Conservation (phyloP, 1,139 yeast species). For the Pichia sp. region DNA sequence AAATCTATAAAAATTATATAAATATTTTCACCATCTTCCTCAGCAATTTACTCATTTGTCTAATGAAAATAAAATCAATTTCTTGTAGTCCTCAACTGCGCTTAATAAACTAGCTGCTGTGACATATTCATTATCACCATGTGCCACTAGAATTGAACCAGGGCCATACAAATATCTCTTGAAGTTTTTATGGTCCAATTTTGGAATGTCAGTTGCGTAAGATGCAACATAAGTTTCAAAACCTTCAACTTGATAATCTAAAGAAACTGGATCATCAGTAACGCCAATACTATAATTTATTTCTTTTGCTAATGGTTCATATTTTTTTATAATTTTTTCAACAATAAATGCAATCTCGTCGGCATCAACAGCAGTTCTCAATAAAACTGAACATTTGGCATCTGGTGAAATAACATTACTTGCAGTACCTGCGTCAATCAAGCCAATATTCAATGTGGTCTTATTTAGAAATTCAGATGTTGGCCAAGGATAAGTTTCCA, state of each 20-base stretch:
- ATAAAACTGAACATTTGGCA: slow-evolving; percentile 44
- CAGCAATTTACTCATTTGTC: background rate
- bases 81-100: slow-evolving; percentile 54
- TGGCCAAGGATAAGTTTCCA: slow-evolving; percentile 39
- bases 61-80: slow-evolving; percentile 32
- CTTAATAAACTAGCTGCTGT: slow-evolving; percentile 43
- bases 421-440: slow-evolving; percentile 55
- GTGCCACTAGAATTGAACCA: slow-evolving; percentile 62
- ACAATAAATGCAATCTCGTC: slow-evolving; percentile 36
- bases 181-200: slow-evolving; percentile 35
- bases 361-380: slow-evolving; percentile 50
- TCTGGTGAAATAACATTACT: slow-evolving; percentile 58
- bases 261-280: slow-evolving; percentile 37
- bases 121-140: slow-evolving; percentile 54
- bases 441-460: slow-evolving; percentile 57
- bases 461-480: slow-evolving; percentile 49
- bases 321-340: slow-evolving; percentile 30
- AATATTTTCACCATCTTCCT: background rate
- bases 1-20: background rate
- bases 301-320: slow-evolving; percentile 13
- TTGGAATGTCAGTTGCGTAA: slow-evolving; percentile 63
- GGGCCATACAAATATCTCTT: slow-evolving; percentile 61
- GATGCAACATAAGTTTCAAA: slow-evolving; percentile 51
- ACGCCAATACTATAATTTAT: slow-evolving; percentile 12
- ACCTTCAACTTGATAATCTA: slow-evolving; percentile 58